A percentile compares a stretch with the other conserved stretches of the same genome.
Evolutionary conservation across 371 early-diverging fungal species (phyloP).

Genomic region (Circinella minor): DNA sequence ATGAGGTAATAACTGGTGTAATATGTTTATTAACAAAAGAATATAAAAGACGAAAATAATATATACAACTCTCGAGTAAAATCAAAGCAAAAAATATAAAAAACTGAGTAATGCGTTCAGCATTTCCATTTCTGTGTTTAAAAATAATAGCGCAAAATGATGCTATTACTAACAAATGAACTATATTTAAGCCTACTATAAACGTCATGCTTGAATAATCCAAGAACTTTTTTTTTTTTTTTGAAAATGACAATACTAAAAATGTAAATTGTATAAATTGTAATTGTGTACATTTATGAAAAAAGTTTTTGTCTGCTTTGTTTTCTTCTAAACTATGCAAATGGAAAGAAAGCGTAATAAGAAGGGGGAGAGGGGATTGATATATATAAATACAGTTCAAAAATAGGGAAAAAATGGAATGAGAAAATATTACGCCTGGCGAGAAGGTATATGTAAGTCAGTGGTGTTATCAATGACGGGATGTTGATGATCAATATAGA

Average conservation of each 20-base stretch:
- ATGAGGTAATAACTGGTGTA: neutral
- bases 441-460: constrained; percentile 11
- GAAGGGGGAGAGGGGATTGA: neutral
- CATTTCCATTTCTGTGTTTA: too few species aligned
- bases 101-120: too few species aligned
- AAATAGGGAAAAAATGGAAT: too few species aligned
- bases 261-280: too few species aligned
- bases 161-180: too few species aligned
- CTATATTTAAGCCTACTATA: too few species aligned
- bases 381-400: neutral
- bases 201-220: too few species aligned
- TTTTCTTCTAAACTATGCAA: neutral
- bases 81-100: too few species aligned
- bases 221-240: too few species aligned
- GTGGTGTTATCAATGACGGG: constrained; percentile 5
- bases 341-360: neutral
- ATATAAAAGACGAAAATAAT: neutral
- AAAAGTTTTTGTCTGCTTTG: neutral
- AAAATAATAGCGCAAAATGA: too few species aligned
- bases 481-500: constrained; percentile 5
- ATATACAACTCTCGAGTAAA: neutral
- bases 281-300: too few species aligned
- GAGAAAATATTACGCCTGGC: neutral
- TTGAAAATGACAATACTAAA: too few species aligned
- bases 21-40: neutral